Evolutionary conservation across 805 yeast genomes (phyloP).

Genomic region (Candida xiaguanensis): DNA sequence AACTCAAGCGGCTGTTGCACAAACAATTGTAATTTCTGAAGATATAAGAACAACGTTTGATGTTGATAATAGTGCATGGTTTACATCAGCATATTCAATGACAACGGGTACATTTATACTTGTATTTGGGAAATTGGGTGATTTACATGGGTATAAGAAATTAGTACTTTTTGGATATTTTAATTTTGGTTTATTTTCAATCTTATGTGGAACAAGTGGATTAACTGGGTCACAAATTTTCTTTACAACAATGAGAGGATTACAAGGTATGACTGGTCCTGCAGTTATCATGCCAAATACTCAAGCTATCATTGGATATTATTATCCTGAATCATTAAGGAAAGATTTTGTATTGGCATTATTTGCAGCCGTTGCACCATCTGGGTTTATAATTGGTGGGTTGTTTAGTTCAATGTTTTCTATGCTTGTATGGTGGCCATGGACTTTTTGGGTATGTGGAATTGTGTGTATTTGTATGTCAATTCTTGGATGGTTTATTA

Average conservation of each 20-base stretch:
- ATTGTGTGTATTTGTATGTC: constrained; percentile 17
- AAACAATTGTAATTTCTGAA: constrained; percentile 20
- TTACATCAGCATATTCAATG: constrained; percentile 29
- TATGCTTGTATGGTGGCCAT: constrained; percentile 32
- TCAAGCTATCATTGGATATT: constrained; percentile 28
- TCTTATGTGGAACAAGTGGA: constrained; percentile 24
- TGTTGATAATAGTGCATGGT: constrained; percentile 29
- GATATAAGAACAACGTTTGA: constrained; percentile 21
- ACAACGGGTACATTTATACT: constrained; percentile 36
- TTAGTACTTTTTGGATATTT: constrained; percentile 23
- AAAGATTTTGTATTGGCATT: constrained; percentile 22
- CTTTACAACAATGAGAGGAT: constrained; percentile 27
- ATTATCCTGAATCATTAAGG: constrained; percentile 22
- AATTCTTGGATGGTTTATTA: constrained; percentile 18
- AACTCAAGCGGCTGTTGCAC: constrained; percentile 28
- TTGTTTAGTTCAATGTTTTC: constrained; percentile 24
- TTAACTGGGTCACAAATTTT: constrained; percentile 20
- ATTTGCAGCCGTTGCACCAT: constrained; percentile 35
- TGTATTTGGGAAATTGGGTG: constrained; percentile 32
- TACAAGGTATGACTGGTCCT: constrained; percentile 32
- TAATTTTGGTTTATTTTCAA: constrained; percentile 20
- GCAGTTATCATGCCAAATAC: constrained; percentile 34
- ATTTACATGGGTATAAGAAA: constrained; percentile 31
- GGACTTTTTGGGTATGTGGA: constrained; percentile 28
- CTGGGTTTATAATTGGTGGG: constrained; percentile 29